Evolutionary conservation across 2,329 filamentous ascomycete species (phyloP).

Genomic region (Capronia americana): DNA sequence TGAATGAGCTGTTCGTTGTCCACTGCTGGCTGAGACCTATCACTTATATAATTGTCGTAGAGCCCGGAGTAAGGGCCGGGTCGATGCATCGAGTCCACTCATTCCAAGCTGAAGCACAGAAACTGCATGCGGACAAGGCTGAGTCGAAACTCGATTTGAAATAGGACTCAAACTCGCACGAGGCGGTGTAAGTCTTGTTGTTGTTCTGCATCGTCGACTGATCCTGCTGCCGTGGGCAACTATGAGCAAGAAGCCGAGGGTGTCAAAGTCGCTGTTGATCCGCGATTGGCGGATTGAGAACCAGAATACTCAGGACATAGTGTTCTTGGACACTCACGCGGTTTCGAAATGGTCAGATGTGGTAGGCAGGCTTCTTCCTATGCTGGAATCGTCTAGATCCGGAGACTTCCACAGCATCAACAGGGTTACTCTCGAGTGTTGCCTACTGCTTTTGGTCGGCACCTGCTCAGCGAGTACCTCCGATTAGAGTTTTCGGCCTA

Average conservation of each 20-base stretch:
- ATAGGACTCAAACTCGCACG: neutral
- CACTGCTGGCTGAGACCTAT: neutral
- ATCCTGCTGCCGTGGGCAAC: neutral
- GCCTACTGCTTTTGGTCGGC: neutral
- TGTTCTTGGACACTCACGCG: neutral
- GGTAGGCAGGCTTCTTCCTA: neutral
- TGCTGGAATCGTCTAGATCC: neutral
- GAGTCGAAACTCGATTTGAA: neutral
- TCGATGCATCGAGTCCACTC: neutral
- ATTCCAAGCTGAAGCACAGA: constrained; percentile 1
- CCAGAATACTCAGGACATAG: neutral
- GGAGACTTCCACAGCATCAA: too few relatives aligned
- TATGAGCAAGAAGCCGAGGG: neutral
- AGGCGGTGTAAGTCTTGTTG: neutral
- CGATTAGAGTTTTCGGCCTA: neutral
- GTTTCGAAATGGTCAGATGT: neutral
- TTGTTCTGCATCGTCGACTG: neutral
- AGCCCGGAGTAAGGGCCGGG: neutral
- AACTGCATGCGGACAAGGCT: neutral
- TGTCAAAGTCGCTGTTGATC: neutral
- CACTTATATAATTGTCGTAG: neutral
- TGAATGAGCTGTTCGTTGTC: neutral
- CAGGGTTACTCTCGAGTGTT: too few relatives aligned
- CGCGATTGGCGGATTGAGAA: neutral
- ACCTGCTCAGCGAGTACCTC: neutral